phyloP scores from a whole-genome alignment of 768 basidiomycete genomes.

The Amanita molliuscula region DNA sequence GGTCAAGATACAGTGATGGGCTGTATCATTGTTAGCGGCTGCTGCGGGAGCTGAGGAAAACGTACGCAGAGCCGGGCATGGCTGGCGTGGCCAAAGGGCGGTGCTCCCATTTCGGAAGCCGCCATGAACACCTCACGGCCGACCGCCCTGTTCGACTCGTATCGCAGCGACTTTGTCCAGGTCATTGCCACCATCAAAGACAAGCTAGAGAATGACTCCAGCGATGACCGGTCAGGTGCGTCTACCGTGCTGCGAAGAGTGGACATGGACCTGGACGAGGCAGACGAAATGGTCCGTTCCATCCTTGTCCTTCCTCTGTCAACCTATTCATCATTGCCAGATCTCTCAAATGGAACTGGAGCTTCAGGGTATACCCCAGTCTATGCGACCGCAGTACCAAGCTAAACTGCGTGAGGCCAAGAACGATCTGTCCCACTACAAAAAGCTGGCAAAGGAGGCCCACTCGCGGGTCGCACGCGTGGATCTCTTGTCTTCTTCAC shows the following conservation, averaged over 20 bases:
- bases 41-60: slow-evolving; percentile 8
- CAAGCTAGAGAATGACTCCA: slow-evolving; percentile 66
- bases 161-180: slow-evolving; percentile 87
- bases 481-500: slow-evolving; percentile 58
- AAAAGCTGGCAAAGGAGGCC: slow-evolving; percentile 71
- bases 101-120: not conserved
- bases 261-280: slow-evolving; percentile 96
- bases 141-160: slow-evolving; percentile 80
- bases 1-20: slow-evolving; percentile 70
- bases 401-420: slow-evolving; percentile 68
- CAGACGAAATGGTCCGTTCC: slow-evolving; percentile 81
- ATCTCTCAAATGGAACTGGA: slow-evolving; percentile 99
- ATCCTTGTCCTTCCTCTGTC: not conserved
- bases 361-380: slow-evolving; percentile 87
- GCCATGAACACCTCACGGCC: slow-evolving; percentile 78
- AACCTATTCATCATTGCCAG: slow-evolving; percentile 27
- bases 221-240: slow-evolving; percentile 62
- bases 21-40: slow-evolving; percentile 16
- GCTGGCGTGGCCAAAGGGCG: not conserved
- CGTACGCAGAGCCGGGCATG: slow-evolving; percentile 32
- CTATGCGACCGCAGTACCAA: slow-evolving; percentile 69
- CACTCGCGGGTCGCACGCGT: slow-evolving; percentile 60
- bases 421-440: slow-evolving; percentile 63
- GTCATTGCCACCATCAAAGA: slow-evolving; percentile 65
- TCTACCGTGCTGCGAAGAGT: slow-evolving; percentile 57